Base-by-base conservation (phyloP, 768 basidiomycete species). In the Gymnopilus junonius region DNA sequence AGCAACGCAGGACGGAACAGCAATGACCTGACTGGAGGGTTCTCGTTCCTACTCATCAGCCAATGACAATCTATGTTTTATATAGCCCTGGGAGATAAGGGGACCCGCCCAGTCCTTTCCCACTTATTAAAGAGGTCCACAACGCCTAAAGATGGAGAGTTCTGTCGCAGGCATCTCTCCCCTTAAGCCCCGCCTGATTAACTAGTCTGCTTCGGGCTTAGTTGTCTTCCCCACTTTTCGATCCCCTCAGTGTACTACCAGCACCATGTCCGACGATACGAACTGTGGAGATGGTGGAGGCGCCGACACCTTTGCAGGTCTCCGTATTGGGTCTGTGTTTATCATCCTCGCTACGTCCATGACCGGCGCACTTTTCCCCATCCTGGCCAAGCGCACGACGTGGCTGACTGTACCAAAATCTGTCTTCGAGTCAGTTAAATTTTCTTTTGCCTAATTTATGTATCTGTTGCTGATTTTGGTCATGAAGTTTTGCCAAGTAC, bases 311-410 rank as follows among this genome's bases (percentile, higher is more conserved):
- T 77, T 81, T 63, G 72, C 80, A 3, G 73, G 78, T 25, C 76
- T 94, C 46, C 84, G 92, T 2, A 80, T 93, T 53, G 92, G 82
- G 0, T 86, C 90, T 20, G 73, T 93, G 65, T 93, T 94, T 75
- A 80, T 94, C 68, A 85, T 93, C 69, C 79, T 76, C 3, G 82
- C 84, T 20, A 88, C 90, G 5, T 73, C 77, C 7, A 67, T 71
- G 8, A 1, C 7, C 6, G 91, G 90, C 8, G 83, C 90, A 2
- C 75, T 88, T 51, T 90, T 93, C 75, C 93, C 92, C 15, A 80
- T 93, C 29, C 65, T 92, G 21, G 82, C 88, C 2, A 79, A 70
- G 53, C 79, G 84, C 54, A 77, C 84, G 0, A 74, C 67, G 11
- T 80, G 80, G 78, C 55, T 92, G 14, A 77, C 72, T 37, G 77